These are phyloP conservation scores for Fagus crenata DNA, from an alignment of 306 rosid species.

Conservation along the genomic window DNA sequence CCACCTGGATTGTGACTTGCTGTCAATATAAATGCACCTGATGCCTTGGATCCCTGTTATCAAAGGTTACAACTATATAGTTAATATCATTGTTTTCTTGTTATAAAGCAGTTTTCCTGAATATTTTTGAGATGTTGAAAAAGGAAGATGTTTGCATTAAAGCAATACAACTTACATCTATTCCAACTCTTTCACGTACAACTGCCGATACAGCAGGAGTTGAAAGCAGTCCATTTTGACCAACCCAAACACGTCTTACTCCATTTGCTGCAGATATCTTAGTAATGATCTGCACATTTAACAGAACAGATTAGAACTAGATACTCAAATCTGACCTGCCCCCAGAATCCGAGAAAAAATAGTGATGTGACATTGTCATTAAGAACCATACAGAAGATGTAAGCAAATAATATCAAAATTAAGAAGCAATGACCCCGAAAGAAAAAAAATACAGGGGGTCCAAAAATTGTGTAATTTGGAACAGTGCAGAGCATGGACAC, in stretches of 20 bases:
- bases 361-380: not conserved
- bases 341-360: too few relatives aligned
- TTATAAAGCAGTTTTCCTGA: conserved; percentile 11
- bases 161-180: conserved; percentile 60
- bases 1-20: conserved; percentile 99
- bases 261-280: conserved; percentile 97
- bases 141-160: conserved; percentile 1
- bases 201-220: conserved; percentile 99
- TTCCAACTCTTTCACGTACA: conserved; percentile 89
- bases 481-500: not conserved
- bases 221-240: conserved; percentile 93
- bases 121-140: not conserved
- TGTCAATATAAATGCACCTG: conserved; percentile 95
- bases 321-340: not conserved
- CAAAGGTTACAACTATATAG: conserved; percentile 23
- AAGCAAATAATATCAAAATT: conserved; percentile 22
- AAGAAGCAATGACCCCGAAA: conserved; percentile 6
- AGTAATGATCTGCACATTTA: conserved; percentile 65
- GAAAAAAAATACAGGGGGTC: not conserved
- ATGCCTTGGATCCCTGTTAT: conserved; percentile 81
- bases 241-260: conserved; percentile 86
- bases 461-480: not conserved
- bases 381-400: conserved; percentile 4
- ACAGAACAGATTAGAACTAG: conserved; percentile 12
- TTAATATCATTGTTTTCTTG: not conserved